Evolutionary conservation across 2,329 filamentous ascomycete species (phyloP).

Genomic region (Sphaerulina populicola): DNA sequence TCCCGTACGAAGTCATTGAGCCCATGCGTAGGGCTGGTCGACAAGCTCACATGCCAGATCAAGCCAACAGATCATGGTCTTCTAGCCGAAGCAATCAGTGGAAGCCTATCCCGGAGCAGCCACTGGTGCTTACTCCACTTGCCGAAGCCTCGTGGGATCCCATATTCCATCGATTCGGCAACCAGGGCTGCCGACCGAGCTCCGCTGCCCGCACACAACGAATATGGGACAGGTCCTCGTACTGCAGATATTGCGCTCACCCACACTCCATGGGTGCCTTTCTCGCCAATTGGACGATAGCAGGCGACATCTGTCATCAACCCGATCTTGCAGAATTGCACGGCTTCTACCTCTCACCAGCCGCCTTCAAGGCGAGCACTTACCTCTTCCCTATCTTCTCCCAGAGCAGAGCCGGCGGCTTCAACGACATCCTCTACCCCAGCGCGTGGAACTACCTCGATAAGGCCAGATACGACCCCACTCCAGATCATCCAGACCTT

Average conservation of each 20-base stretch:
- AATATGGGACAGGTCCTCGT: constrained; percentile 59
- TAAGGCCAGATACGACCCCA: constrained; percentile 47
- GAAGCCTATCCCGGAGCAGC: constrained; percentile 30
- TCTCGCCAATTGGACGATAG: constrained; percentile 55
- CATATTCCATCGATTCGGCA: constrained; percentile 38
- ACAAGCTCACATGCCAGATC: neutral
- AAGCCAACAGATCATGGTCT: constrained; percentile 32
- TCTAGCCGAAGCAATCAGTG: constrained; percentile 34
- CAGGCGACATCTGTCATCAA: constrained; percentile 64
- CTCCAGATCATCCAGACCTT: constrained; percentile 45
- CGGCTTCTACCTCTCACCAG: constrained; percentile 61
- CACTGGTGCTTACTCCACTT: constrained; percentile 25
- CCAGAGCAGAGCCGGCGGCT: constrained; percentile 61
- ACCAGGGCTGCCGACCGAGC: constrained; percentile 52
- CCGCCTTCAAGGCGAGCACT: constrained; percentile 53
- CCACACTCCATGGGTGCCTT: constrained; percentile 61
- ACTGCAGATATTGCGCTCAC: constrained; percentile 49
- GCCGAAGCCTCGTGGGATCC: constrained; percentile 32
- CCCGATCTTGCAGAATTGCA: constrained; percentile 67
- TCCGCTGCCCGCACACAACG: constrained; percentile 53
- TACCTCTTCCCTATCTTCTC: constrained; percentile 68
- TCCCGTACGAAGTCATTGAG: constrained; percentile 43
- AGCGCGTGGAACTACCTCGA: constrained; percentile 54
- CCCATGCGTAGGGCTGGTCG: constrained; percentile 27
- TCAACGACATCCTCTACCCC: constrained; percentile 66